These are phyloP conservation scores for Candida golubevii DNA, from an alignment of 805 yeast species.

Conservation along the genomic window DNA sequence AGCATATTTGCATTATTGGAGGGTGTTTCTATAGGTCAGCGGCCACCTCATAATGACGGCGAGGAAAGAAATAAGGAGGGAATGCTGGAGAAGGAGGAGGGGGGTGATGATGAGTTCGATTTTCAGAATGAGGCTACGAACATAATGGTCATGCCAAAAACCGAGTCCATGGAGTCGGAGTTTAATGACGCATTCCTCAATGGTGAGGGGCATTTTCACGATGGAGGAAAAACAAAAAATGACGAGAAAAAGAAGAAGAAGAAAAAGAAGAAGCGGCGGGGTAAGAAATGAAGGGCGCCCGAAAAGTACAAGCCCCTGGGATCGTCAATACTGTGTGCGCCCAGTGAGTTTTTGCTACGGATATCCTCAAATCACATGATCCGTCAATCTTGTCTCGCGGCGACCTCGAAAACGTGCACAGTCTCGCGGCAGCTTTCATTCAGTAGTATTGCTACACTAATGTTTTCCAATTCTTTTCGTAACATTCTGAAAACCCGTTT, in stretches of 20 bases:
- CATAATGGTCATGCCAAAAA: background rate
- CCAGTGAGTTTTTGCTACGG: too few species aligned
- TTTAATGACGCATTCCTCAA: conserved; percentile 28
- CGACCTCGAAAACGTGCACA: too few species aligned
- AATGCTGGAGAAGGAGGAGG: conserved; percentile 1
- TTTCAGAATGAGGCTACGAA: background rate
- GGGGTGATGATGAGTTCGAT: too few species aligned
- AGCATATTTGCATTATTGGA: conserved; percentile 21
- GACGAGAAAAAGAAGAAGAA: conserved; percentile 20
- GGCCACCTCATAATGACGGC: conserved; percentile 4
- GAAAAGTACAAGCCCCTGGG: too few species aligned
- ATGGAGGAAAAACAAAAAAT: conserved; percentile 2
- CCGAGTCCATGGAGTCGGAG: conserved; percentile 22
- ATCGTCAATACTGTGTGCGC: too few species aligned
- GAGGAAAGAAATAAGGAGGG: conserved; percentile 1
- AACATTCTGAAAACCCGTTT: too few species aligned
- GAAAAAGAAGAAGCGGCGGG: conserved; percentile 25
- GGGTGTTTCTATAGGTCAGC: conserved; percentile 12
- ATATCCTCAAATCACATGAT: too few species aligned
- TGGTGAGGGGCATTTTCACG: conserved; percentile 22
- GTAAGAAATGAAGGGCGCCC: conserved; percentile 13
- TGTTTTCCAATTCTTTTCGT: too few species aligned
- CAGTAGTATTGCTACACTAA: too few species aligned
- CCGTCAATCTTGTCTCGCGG: too few species aligned
- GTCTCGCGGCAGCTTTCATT: too few species aligned